Conservation (phyloP, 768 basidiomycete genomes). For the Suillus brevipes region DNA sequence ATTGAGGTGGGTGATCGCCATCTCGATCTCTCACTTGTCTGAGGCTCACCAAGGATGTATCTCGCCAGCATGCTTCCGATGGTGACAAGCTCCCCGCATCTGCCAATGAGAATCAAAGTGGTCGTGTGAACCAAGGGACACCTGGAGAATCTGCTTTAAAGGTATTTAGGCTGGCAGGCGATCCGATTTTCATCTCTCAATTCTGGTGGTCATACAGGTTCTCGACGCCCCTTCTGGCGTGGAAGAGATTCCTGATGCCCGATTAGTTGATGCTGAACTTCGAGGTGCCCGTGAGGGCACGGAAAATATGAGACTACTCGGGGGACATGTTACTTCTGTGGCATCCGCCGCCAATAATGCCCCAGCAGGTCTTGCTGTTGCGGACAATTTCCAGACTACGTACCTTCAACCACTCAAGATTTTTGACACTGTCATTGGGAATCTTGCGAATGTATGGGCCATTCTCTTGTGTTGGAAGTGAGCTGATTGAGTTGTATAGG, state of each 20-base stretch:
- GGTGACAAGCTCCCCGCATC: not conserved
- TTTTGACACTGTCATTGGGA: not conserved
- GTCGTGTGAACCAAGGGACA: not conserved
- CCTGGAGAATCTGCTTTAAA: not conserved
- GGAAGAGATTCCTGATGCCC: not conserved
- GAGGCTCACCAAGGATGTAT: not conserved
- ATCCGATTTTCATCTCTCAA: not conserved
- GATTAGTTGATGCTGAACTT: not conserved
- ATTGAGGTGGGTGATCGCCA: not conserved
- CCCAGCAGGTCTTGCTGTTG: not conserved
- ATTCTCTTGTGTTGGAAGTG: not conserved
- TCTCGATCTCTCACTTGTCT: not conserved
- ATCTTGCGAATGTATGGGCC: not conserved
- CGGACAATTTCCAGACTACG: slow-evolving; percentile 2
- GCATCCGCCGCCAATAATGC: not conserved
- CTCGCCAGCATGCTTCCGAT: not conserved
- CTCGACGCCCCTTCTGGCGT: not conserved
- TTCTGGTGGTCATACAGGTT: not conserved
- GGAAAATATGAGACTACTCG: not conserved
- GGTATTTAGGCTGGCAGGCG: no score
- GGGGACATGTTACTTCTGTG: not conserved
- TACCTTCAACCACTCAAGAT: slow-evolving; percentile 6
- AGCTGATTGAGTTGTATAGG: not conserved
- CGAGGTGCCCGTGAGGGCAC: not conserved
- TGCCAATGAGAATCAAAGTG: not conserved